These are phyloP conservation scores for Taiozyma onychis DNA, from an alignment of 1,139 yeast genomes.

Conservation along the genomic window DNA sequence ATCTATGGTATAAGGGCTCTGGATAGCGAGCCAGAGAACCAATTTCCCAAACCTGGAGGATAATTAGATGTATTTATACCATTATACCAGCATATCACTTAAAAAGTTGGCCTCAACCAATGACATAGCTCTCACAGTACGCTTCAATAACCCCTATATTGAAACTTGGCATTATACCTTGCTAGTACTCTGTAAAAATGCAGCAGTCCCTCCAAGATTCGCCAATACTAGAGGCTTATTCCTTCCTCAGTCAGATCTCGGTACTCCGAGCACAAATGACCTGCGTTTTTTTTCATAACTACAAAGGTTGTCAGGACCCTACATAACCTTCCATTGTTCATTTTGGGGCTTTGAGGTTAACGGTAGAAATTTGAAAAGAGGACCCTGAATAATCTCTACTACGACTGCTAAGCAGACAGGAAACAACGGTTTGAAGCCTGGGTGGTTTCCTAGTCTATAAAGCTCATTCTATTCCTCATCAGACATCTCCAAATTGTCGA, in stretches of 20 bases:
- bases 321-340: not conserved
- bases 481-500: not conserved
- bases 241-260: not conserved
- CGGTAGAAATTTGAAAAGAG: not conserved
- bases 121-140: not conserved
- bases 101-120: not conserved
- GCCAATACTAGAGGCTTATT: not conserved
- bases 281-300: not conserved
- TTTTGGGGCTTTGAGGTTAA: not conserved
- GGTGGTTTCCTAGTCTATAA: not conserved
- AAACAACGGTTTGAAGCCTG: not conserved
- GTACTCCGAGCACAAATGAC: not conserved
- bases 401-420: not conserved
- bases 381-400: not conserved
- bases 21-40: not conserved
- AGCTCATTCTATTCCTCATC: not conserved
- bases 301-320: not conserved
- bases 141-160: not conserved
- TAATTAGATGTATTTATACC: not conserved
- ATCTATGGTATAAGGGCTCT: not conserved
- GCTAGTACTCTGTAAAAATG: not conserved
- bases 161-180: not conserved
- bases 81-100: not conserved
- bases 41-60: not conserved
- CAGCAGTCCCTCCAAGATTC: not conserved